phyloP scores from a whole-genome alignment of 805 yeast genomes.

The Pichia nanzhaoensis region DNA sequence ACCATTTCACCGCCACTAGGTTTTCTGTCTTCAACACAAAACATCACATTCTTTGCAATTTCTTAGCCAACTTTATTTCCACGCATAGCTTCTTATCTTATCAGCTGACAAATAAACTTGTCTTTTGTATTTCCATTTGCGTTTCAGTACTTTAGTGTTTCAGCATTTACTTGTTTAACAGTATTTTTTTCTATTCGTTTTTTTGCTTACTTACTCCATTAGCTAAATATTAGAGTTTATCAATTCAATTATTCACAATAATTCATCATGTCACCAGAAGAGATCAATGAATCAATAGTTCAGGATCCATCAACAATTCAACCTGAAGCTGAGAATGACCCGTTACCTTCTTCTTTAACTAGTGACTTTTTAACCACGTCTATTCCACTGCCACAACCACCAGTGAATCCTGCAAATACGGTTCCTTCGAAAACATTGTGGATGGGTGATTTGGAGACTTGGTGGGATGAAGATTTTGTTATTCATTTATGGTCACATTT shows the following conservation, averaged over 20 bases:
- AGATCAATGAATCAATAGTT: not conserved
- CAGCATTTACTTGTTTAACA: no score
- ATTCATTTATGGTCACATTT: conserved; percentile 54
- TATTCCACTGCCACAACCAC: conserved; percentile 45
- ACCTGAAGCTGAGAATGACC: not conserved
- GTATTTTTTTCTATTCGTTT: conserved; percentile 1
- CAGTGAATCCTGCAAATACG: conserved; percentile 42
- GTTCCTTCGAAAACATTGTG: conserved; percentile 65
- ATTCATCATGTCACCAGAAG: conserved; percentile 2
- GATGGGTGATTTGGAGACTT: conserved; percentile 86
- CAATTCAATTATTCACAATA: no score
- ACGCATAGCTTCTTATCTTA: no score
- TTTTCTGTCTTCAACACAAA: no score
- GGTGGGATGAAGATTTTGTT: conserved; percentile 61
- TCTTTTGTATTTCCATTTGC: not conserved
- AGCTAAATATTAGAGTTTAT: not conserved
- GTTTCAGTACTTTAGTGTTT: not conserved
- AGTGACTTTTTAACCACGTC: conserved; percentile 17
- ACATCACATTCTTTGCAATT: no score
- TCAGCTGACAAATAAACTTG: no score
- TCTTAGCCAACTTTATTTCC: no score
- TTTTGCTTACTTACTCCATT: no score
- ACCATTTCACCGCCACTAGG: no score
- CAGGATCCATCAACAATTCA: not conserved
- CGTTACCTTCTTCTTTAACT: conserved; percentile 7